phyloP scores from a whole-genome alignment of 2,329 filamentous ascomycete species.

The Aspergillus thermomutatus region DNA sequence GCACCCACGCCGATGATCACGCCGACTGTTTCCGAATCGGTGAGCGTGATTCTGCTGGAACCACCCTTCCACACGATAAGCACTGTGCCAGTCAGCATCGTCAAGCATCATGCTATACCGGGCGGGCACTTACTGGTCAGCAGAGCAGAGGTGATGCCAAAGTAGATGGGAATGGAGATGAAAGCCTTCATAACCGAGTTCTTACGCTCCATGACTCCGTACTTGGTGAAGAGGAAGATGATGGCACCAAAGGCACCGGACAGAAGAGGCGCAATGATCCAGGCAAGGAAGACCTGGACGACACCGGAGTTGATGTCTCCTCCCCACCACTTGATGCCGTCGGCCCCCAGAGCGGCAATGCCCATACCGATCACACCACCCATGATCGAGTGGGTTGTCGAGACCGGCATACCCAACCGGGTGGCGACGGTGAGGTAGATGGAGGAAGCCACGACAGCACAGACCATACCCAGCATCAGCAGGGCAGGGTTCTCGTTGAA shows the following conservation, averaged over 20 bases:
- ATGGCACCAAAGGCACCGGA: slow-evolving; percentile 13
- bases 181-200: slow-evolving; percentile 12
- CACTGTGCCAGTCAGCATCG: slow-evolving; percentile 5
- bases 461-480: slow-evolving; percentile 19
- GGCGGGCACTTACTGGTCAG: slow-evolving; percentile 11
- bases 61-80: slow-evolving; percentile 21
- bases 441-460: slow-evolving; percentile 12
- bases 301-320: slow-evolving; percentile 18
- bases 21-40: slow-evolving; percentile 5
- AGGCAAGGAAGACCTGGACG: slow-evolving; percentile 18
- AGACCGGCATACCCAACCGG: slow-evolving; percentile 14
- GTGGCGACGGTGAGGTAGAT: slow-evolving; percentile 16
- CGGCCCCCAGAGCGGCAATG: slow-evolving; percentile 11
- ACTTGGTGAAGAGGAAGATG: slow-evolving; percentile 16
- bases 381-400: slow-evolving; percentile 19
- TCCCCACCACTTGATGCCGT: slow-evolving; percentile 16
- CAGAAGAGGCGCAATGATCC: slow-evolving; percentile 16
- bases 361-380: slow-evolving; percentile 19
- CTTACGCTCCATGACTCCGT: slow-evolving; percentile 9
- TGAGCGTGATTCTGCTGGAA: slow-evolving; percentile 12
- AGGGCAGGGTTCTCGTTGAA: slow-evolving; percentile 9
- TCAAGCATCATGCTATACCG: background rate
- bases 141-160: slow-evolving; percentile 14
- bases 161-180: slow-evolving; percentile 13
- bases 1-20: slow-evolving; percentile 13